Conservation (phyloP, 2,329 filamentous ascomycete genomes). For the Clonostachys rhizophaga region DNA sequence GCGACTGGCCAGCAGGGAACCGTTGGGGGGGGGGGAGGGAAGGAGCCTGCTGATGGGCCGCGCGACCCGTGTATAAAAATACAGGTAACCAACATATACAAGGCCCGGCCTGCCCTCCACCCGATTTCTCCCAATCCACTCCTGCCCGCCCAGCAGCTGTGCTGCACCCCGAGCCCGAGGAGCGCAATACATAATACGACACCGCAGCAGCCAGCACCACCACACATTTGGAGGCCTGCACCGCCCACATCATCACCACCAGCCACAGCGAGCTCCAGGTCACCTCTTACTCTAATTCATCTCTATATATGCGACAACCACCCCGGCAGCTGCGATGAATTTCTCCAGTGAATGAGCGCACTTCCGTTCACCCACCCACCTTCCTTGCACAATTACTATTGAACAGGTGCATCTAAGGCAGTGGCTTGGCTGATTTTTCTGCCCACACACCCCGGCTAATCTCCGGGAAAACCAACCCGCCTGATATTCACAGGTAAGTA, state of each 20-base stretch:
- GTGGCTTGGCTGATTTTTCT: no score
- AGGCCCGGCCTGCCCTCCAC: constrained; percentile 37
- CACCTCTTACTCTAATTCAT: not conserved
- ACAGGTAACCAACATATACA: constrained; percentile 37
- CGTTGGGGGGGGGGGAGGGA: not conserved
- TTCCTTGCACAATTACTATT: no score
- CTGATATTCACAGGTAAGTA: no score
- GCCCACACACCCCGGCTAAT: no score
- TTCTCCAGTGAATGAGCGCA: not conserved
- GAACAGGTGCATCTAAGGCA: no score
- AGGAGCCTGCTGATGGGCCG: not conserved
- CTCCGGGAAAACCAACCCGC: no score
- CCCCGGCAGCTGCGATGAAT: no score
- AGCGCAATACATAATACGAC: not conserved
- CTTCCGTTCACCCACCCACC: not conserved
- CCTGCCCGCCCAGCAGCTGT: not conserved
- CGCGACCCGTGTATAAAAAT: constrained; percentile 38
- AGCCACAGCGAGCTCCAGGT: not conserved
- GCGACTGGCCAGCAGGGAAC: constrained; percentile 1
- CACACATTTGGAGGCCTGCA: not conserved
- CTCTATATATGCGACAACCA: no score
- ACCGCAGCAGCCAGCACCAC: not conserved
- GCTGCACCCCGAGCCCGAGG: not conserved
- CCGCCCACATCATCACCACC: no score
- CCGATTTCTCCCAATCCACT: constrained; percentile 22